Base-by-base conservation (phyloP, 805 yeast genomes). In the fission yeast (Schizosaccharomyces pombe) region DNA sequence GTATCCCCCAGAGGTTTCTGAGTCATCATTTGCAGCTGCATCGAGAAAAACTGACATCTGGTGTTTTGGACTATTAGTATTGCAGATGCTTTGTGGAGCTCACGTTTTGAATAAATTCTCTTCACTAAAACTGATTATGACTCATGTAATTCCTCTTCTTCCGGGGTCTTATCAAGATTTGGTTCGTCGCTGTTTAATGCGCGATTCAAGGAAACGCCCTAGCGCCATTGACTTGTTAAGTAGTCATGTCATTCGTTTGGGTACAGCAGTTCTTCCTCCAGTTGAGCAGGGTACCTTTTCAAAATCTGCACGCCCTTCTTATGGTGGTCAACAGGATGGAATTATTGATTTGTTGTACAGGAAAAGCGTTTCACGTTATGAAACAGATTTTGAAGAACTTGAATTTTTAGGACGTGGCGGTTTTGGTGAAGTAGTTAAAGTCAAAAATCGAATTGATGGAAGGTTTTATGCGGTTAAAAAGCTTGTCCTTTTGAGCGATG, bases 391-490 rank as follows among this genome's bases (percentile, higher is more conserved):
- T 66, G 98, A 91, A 65, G 98, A 91, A 63, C 82, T 85, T 47
- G 91, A 89, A 0, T 77, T 80, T 22, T 68, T 91, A 6, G 99
- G 99, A 1, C 78, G 79, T 60, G 99, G 99, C 40, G 99, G 94
- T 0, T 91, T 82, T 67, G 99, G 99, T 4, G 96, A 91, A 65
- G 99, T 91, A 6, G 95, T 91, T n/a, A 87, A 89, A 62, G 97
- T 91, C 0, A 72, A 98, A 57, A 89, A 87, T 64, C 76, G 87
- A 56, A 74, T 91, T 58, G 99, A 91, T 64, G 97, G 98, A 22
- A 74, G 95, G 14, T 84, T 83, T 60, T 91, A 91, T 65, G 99
- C 99, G 0, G 78, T 91, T 57, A 91, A 91, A 65, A 89, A 87
- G 60, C 82, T 91, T 53, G 77, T 81, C 56, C 30, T 52, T 6